Conservation (phyloP, 495 filamentous ascomycete species). For the Penicillium odoratum region DNA sequence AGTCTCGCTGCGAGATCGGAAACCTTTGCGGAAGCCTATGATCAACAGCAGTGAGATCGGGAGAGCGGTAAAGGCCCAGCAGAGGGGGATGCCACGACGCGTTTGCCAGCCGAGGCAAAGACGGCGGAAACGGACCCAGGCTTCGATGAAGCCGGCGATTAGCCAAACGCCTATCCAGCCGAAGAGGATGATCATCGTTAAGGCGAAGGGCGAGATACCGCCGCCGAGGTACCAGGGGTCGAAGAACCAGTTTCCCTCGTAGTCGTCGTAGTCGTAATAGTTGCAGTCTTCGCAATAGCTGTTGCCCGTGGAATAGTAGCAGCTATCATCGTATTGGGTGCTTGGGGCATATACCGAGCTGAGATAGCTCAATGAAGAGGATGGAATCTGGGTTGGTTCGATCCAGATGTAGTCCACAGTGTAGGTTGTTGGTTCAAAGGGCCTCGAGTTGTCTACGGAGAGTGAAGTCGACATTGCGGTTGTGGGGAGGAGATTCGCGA, state of each 20-base stretch:
- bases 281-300: slow-evolving; percentile 12
- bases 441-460: slow-evolving; percentile 23
- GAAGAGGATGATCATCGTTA: slow-evolving; percentile 39
- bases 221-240: slow-evolving; percentile 12
- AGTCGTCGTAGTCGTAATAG: slow-evolving; percentile 19
- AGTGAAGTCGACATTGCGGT: slow-evolving; percentile 32
- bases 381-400: slow-evolving; percentile 33
- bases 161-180: slow-evolving; percentile 45
- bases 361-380: slow-evolving; percentile 21
- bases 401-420: slow-evolving; percentile 32
- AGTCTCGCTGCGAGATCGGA: slow-evolving; percentile 35
- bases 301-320: slow-evolving; percentile 1
- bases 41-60: slow-evolving; percentile 41
- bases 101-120: slow-evolving; percentile 51
- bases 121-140: slow-evolving; percentile 51
- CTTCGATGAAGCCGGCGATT: slow-evolving; percentile 49
- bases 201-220: slow-evolving; percentile 32
- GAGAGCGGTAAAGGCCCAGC: slow-evolving; percentile 40
- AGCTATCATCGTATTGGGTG: slow-evolving; percentile 18
- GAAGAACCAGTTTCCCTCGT: slow-evolving; percentile 27
- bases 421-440: slow-evolving; percentile 32
- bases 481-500: slow-evolving; percentile 21
- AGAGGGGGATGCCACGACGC: slow-evolving; percentile 48
- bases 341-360: slow-evolving; percentile 24
- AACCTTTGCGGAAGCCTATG: slow-evolving; percentile 41